A percentile compares a stretch with the other conserved stretches of the same genome.
Conservation (phyloP, 2,329 filamentous ascomycete genomes). For the Acrocalymma vagum region DNA sequence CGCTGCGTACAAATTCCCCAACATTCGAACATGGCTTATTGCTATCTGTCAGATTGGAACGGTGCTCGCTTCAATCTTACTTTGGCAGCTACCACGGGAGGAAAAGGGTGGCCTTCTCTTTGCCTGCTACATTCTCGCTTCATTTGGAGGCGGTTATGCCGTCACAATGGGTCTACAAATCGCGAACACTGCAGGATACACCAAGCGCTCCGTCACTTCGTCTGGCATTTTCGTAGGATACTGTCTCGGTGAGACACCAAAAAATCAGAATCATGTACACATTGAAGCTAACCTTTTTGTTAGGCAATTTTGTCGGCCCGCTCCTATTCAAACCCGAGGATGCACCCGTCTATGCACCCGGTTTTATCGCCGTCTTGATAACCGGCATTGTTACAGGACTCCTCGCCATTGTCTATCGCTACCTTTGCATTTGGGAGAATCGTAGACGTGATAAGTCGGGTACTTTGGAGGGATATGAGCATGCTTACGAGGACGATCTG, state of each 20-base stretch:
- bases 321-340: conserved; percentile 26
- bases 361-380: conserved; percentile 53
- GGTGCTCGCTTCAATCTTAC: conserved; percentile 51
- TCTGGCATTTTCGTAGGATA: conserved; percentile 62
- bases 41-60: conserved; percentile 45
- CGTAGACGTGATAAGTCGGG: conserved; percentile 52
- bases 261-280: too few species aligned
- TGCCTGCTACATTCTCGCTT: conserved; percentile 59
- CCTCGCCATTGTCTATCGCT: conserved; percentile 55
- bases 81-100: conserved; percentile 54
- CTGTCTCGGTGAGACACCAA: conserved; percentile 57
- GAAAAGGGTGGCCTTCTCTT: conserved; percentile 58
- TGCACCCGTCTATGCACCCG: conserved; percentile 40
- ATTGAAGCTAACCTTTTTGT: conserved; percentile 26
- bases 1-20: conserved; percentile 29
- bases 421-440: conserved; percentile 56
- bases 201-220: conserved; percentile 58
- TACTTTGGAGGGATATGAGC: conserved; percentile 58
- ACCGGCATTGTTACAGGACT: conserved; percentile 43
- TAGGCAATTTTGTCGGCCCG: conserved; percentile 47
- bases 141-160: conserved; percentile 57
- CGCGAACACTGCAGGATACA: conserved; percentile 63
- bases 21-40: conserved; percentile 41
- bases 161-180: conserved; percentile 60
- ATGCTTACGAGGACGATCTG: conserved; percentile 63